Base-by-base conservation (phyloP, 2,329 filamentous ascomycete species). In the Aspergillus ustus region DNA sequence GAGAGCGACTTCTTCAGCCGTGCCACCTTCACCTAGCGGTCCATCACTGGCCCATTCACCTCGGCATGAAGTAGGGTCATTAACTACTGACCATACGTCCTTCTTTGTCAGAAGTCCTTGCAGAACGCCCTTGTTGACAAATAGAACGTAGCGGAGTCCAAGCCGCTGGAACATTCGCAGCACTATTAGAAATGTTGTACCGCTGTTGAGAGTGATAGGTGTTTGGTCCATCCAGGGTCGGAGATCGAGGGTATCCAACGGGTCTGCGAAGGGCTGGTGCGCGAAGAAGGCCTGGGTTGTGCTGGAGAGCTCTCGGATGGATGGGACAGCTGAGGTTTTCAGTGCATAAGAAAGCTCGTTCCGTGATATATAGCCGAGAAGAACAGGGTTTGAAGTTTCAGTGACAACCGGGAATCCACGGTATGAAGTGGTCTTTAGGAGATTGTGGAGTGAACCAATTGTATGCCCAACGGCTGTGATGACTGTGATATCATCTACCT, bases 181-280 rank as follows among this genome's bases (percentile, higher is more conserved):
- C 3, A 91, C 92, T n/a, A 98, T 85, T 73, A 93, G 89, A 63
- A 99, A 87, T 62, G 84, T 89, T 17, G 89, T 88, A 65, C 88
- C 86, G 22, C 87, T 88, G 46, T 92, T 91, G 19, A 98, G 83
- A 0, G 95, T 98, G 51, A 99, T 91, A 0, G 95, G 95, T 0
- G 95, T 99, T 77, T 97, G 94, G 76, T 99, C 95, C 93, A 99
- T 97, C 95, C 95, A 99, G 2, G 93, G 93, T 7, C 94, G 84
- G 11, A 99, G 84, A 77, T 99, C 95, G 44, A 99, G 87, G 0
- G 90, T 93, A 17, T 87, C 84, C 20, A 85, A 82, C 0, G 91
- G 90, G 70, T 96, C 92, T 0, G 90, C 89, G 57, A 94, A 87
- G 2, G 91, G 89, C 72, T 93, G 91, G 73, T 96, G 91, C 1